Evolutionary conservation across 345 rosid genomes (phyloP), one percentile per base, ranked within the genome.

Genomic region (Anastatica hierochuntica): DNA sequence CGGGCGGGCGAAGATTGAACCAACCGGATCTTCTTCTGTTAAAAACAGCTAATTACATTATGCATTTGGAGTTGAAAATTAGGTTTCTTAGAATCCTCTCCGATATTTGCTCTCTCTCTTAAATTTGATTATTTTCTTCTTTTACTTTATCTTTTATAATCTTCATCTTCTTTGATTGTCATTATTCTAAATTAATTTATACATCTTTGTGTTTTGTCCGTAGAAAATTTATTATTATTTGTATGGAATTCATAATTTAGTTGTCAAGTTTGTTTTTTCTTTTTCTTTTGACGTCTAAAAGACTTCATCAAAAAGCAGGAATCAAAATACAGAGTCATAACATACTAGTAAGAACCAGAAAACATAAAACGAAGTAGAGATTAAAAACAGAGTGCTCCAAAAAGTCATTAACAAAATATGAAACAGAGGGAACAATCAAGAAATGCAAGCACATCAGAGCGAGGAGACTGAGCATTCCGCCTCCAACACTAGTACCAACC

Each of bases 21-120:
- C 64, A 60, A 38, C 48, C 77, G 62, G 88, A 76, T 67, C 67
- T 56, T 15, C 85, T 79, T 27, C 64, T 79, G 14, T 36, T 62
- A 33, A 77, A 36, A 66, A 74, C 92, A 8, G 82, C 75, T 0
- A 66, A 79, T 54, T 81, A 86, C 52, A 81, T 83, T 45, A 17
- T 81, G 69, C 79, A 67, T 49, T 65, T 86, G 73, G 64, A 69
- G 76, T 64, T 73, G 21, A 83, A 67, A 53, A 56, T 86, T 49
- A 30, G 73, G 39, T 58, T 76, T 17, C 62, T 86, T 60, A 73
- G 79, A 68, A 66, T 77, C 56, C 69, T 86, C 64, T 76, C 81
- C 62, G 30, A 69, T 60, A 35, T 76, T 64, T 69, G 70, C 60
- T 50, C 58, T 1, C 43, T 29, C 18, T 50, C 64, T 30, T 20